Evolutionary conservation across 2,329 filamentous ascomycete genomes (phyloP), one percentile per base, ranked within the genome.

Genomic region (Aspergillus sp.): DNA sequence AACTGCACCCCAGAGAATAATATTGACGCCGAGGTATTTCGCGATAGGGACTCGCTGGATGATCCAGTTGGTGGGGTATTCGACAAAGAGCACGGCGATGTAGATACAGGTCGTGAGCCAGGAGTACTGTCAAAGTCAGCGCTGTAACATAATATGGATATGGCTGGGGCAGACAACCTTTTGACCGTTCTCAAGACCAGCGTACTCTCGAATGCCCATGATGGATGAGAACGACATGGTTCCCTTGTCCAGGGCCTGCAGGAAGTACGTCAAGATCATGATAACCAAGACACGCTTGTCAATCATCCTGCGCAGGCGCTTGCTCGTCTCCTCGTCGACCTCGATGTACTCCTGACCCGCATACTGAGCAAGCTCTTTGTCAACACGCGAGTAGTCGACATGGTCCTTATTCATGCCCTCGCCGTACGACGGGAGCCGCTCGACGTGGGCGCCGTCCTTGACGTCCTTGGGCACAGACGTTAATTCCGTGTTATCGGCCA

Each of bases 21-120:
- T 87, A 65, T 82, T 87, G 64, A 84, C 78, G 41, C 82, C 81
- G 5, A 89, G 80, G 58, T 87, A 89, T 67, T 89, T 89, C 54
- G 84, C 87, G 46, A 89, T 83, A 6, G 87, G 87, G 0, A 89
- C 83, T 27, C 85, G 81, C 47, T 86, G 80, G 55, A 88, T 82
- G 56, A 83, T 79, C 76, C 80, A 85, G 72, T 87, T 89, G 70
- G 87, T 88, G 0, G 89, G 89, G 67, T 90, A 90, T 70, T 91
- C 88, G 62, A 90, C 87, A 47, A 87, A 73, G 9, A 91, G 77
- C 19, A 90, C 85, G 52, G 84, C 86, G 60, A 90, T 86, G 76
- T 90, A 91, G 62, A 91, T 89, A 78, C 86, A 89, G 12, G 87
- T 89, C 0, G 86, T 89, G 52, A 91, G 77, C 88, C 88, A 91